Evolutionary conservation across 805 yeast species (phyloP).

Genomic region (Suhomyces sp.): DNA sequence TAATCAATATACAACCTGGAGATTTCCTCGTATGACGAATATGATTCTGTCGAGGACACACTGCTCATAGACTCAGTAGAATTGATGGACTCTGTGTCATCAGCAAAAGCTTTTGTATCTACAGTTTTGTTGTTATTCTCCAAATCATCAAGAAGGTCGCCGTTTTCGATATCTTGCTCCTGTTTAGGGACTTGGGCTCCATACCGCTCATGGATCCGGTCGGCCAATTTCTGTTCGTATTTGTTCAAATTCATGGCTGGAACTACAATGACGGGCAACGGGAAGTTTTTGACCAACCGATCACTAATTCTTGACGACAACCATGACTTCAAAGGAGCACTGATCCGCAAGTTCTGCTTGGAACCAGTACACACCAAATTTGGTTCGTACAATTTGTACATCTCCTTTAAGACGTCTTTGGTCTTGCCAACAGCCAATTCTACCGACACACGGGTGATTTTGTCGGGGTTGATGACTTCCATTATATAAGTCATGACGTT

Average conservation of each 20-base stretch:
- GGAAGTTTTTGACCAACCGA: slow-evolving; percentile 59
- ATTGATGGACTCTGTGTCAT: slow-evolving; percentile 13
- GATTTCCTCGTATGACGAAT: slow-evolving; percentile 40
- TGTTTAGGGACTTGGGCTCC: not conserved
- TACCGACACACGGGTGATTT: slow-evolving; percentile 50
- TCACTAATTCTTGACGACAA: slow-evolving; percentile 60
- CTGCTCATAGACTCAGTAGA: slow-evolving; percentile 22
- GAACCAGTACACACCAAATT: slow-evolving; percentile 55
- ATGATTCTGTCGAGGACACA: slow-evolving; percentile 27
- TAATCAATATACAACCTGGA: slow-evolving; percentile 30
- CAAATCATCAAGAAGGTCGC: not conserved
- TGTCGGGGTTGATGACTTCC: slow-evolving; percentile 44
- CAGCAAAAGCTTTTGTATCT: not conserved
- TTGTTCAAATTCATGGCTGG: slow-evolving; percentile 57
- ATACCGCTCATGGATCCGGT: slow-evolving; percentile 19
- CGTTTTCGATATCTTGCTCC: not conserved
- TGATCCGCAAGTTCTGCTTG: slow-evolving; percentile 40
- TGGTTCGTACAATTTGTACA: slow-evolving; percentile 61
- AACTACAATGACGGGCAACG: slow-evolving; percentile 64
- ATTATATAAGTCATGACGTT: slow-evolving; percentile 53
- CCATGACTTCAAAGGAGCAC: slow-evolving; percentile 60
- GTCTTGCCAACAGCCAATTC: slow-evolving; percentile 62
- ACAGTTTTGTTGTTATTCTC: not conserved
- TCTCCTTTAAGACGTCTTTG: slow-evolving; percentile 54
- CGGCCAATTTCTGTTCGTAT: slow-evolving; percentile 48